Evolutionary conservation across 768 basidiomycete genomes (phyloP).

Genomic region (Hypholoma fasciculare): DNA sequence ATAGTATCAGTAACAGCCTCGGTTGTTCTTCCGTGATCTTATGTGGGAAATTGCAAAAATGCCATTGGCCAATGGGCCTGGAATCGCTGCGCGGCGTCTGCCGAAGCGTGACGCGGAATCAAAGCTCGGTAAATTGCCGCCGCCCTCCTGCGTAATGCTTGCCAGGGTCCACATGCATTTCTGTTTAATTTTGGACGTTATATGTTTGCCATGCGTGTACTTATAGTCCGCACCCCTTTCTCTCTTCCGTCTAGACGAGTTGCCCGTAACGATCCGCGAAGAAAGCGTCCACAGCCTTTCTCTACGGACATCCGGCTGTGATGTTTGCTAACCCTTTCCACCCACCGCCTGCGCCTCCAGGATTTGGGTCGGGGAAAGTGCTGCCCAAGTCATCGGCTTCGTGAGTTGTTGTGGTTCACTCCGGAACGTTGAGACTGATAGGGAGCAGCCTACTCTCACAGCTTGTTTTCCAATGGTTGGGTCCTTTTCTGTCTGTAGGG

Average conservation of each 20-base stretch:
- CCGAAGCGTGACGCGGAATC: too few relatives aligned
- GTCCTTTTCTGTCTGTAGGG: conserved; percentile 56
- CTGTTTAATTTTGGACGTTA: too few relatives aligned
- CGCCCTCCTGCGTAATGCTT: too few relatives aligned
- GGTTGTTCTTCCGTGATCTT: too few relatives aligned
- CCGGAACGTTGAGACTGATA: conserved; percentile 16
- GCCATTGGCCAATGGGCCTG: too few relatives aligned
- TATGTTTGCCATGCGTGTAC: too few relatives aligned
- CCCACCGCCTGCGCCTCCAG: conserved; percentile 48
- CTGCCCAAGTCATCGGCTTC: conserved; percentile 40
- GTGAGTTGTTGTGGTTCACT: conserved; percentile 24
- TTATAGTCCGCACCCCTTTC: too few relatives aligned
- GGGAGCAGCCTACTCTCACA: conserved; percentile 41
- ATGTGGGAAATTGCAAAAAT: too few relatives aligned
- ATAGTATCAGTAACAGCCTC: too few relatives aligned
- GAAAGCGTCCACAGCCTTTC: background rate
- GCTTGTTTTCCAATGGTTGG: conserved; percentile 53
- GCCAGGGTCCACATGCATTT: too few relatives aligned
- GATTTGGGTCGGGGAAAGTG: conserved; percentile 43
- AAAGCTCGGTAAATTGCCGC: too few relatives aligned
- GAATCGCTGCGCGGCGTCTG: too few relatives aligned
- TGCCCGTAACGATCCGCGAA: background rate
- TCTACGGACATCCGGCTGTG: background rate
- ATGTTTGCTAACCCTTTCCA: conserved; percentile 36
- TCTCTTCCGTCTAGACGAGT: background rate